Base-by-base conservation (phyloP, 208 protist genomes). In the Leishmania turanica region DNA sequence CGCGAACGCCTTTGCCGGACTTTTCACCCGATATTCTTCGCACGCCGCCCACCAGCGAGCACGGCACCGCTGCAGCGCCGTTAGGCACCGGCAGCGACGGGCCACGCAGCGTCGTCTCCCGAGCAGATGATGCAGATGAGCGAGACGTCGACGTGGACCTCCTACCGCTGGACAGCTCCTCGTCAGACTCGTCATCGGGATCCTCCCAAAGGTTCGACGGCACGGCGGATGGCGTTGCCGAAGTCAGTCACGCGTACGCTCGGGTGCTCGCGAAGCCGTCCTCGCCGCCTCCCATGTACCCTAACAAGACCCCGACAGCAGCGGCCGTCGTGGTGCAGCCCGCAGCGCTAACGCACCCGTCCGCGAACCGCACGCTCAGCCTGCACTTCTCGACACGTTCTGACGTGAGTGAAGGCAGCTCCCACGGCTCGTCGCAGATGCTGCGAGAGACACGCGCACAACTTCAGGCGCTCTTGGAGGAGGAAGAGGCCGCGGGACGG, bases 361-460 rank as follows among this genome's bases (percentile, higher is more conserved):
- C 62, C n/a, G 11, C 42, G 19, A 47, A 77, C 56, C 78, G 60
- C 11, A 68, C 58, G 11, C 24, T 56, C 45, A 87, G 66, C 49
- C 40, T 77, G 37, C 83, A 82, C 21, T 79, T 77, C 40, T 82
- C 86, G 53, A 76, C 75, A 58, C 60, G 69, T n/a, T 87, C 84
- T 2, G 80, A 84, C 49, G 49, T 37, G 17, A 83, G 76, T 40
- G 79, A 84, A 64, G 82, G 79, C 71, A 84, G 82, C 51, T 81
- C 83, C 21, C 81, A 83, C 49, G 83, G 87, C 15, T 91, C 89
- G 1, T 96, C 92, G 37, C 76, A 88, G 31, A 88, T 95, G 87
- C 81, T 95, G 64, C 89, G 87, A 19, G 87, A 93, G 47, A 92
- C 93, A n/a, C 91, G 94, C 83, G 54, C 80, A 51, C 88, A 95